Conservation (phyloP, 1,284 basidiomycete species). For the Rugosomyces carneus region DNA sequence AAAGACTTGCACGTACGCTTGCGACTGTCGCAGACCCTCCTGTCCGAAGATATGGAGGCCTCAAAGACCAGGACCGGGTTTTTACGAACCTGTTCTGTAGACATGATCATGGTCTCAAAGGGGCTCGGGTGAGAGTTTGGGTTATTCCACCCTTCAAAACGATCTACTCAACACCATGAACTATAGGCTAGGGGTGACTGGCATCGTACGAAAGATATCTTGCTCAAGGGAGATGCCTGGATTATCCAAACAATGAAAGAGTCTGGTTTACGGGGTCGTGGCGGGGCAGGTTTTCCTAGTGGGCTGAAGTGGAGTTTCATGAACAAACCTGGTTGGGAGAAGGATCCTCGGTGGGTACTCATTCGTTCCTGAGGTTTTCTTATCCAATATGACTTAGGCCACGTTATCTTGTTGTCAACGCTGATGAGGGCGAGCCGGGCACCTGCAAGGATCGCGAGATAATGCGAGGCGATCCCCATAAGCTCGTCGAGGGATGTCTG, state of each 20-base stretch:
- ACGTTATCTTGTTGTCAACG: conserved; percentile 96
- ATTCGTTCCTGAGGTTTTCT: background rate
- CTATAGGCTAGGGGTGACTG: conserved; percentile 87
- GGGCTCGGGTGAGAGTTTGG: conserved; percentile 58
- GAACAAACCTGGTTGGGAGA: conserved; percentile 99
- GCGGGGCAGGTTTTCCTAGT: conserved; percentile 96
- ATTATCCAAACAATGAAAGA: conserved; percentile 96
- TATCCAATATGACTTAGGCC: conserved; percentile 46
- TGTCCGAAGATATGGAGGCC: conserved; percentile 80
- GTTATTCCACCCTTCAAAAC: background rate
- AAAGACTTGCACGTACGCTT: conserved; percentile 37
- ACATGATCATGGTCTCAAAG: conserved; percentile 87
- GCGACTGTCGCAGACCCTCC: conserved; percentile 82
- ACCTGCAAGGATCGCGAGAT: conserved; percentile 99
- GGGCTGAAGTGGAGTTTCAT: conserved; percentile 99
- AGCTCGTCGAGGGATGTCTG: conserved; percentile 95
- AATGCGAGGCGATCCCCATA: conserved; percentile 96
- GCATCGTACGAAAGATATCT: conserved; percentile 95
- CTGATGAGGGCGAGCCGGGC: conserved; percentile 97
- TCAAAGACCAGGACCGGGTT: conserved; percentile 92
- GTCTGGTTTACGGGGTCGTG: conserved; percentile 92
- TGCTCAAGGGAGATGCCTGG: conserved; percentile 95
- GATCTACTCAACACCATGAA: conserved; percentile 1
- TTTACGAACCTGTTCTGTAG: conserved; percentile 84
- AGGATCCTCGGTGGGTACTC: conserved; percentile 71